Evolutionary conservation across 2,329 filamentous ascomycete genomes (phyloP).

Genomic region (Teratosphaeria epicoccoides): DNA sequence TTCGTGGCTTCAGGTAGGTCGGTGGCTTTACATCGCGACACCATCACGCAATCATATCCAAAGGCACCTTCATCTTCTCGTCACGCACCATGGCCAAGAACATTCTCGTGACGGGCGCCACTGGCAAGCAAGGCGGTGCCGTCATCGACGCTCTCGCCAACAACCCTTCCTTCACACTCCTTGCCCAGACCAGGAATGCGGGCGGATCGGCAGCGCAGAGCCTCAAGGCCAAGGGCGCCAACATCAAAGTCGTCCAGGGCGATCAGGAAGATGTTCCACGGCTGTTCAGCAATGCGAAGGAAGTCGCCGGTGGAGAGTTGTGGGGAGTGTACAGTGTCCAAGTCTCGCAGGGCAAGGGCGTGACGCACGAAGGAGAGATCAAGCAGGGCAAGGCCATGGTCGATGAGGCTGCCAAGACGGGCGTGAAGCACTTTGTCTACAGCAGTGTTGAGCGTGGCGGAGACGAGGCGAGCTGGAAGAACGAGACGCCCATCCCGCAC

Average conservation of each 20-base stretch:
- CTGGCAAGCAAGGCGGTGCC: constrained; percentile 37
- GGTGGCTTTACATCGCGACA: no score
- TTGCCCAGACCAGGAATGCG: constrained; percentile 47
- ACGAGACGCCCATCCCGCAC: constrained; percentile 48
- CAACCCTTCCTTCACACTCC: constrained; percentile 36
- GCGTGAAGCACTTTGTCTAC: constrained; percentile 54
- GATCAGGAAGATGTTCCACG: constrained; percentile 40
- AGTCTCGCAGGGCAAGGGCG: constrained; percentile 35
- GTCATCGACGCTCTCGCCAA: constrained; percentile 30
- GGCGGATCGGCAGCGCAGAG: constrained; percentile 39
- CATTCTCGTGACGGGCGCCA: constrained; percentile 37
- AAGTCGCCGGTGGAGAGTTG: constrained; percentile 25
- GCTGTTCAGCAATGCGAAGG: constrained; percentile 40
- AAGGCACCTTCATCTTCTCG: not conserved
- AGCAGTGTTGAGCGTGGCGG: constrained; percentile 54
- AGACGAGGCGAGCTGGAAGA: constrained; percentile 41
- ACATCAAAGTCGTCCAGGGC: constrained; percentile 45
- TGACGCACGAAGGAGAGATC: constrained; percentile 38
- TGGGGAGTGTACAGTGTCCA: constrained; percentile 53
- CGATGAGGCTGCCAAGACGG: constrained; percentile 45
- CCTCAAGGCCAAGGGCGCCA: constrained; percentile 34
- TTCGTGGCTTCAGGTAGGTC: no score
- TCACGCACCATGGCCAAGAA: constrained; percentile 24
- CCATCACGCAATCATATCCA: not conserved
- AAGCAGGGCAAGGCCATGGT: constrained; percentile 49